Base-by-base conservation (phyloP, 2,329 filamentous ascomycete genomes). In the Stemphylium beticola region DNA sequence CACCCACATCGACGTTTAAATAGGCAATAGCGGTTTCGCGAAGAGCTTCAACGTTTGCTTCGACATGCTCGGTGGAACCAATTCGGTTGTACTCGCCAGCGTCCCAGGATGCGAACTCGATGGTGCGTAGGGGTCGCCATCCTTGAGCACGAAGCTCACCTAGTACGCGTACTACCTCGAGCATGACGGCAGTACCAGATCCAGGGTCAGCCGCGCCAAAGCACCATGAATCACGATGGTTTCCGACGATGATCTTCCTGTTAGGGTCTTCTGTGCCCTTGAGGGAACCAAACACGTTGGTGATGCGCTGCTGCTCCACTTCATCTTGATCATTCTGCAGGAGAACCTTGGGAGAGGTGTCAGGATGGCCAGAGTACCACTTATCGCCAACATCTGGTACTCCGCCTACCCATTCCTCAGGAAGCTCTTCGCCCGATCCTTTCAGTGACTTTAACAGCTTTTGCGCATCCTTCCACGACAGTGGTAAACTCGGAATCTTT, bases 21-120 rank as follows among this genome's bases (percentile, higher is more conserved):
- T 99, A 99, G 9, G 90, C 93, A 60, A 91, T 86, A 0, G 85
- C 93, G 65, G 95, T 84, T 15, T 83, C 79, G 37, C 91, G 88
- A 6, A 99, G 81, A 3, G 79, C 74, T 0, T 93, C 87, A 24
- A 92, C 81, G 63, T 93, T 88, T 41, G 90, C 88, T 77, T 99
- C 95, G 40, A 99, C 95, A 68, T 90, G 93, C 74, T 99, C 95
- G 1, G 95, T 98, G 10, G 92, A 96, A 8, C 95, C 95, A 53
- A 96, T 90, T 40, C 95, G 79, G 75, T 97, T 97, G 79, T 96
- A 98, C 75, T 93, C 92, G 64, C 89, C 89, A 4, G 86, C 95
- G 74, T 99, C 95, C 95, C 95, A 99, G 31, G 91, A 96, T 69
- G 93, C 92, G 74, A 99, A 98, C 73, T 96, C 90, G 61, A 99